Percentiles rank a stretch among this genome's conserved stretches.
These are phyloP conservation scores for Craterostigma plantagineum DNA, from an alignment of 257 asterid genomes.

Conservation along the genomic window DNA sequence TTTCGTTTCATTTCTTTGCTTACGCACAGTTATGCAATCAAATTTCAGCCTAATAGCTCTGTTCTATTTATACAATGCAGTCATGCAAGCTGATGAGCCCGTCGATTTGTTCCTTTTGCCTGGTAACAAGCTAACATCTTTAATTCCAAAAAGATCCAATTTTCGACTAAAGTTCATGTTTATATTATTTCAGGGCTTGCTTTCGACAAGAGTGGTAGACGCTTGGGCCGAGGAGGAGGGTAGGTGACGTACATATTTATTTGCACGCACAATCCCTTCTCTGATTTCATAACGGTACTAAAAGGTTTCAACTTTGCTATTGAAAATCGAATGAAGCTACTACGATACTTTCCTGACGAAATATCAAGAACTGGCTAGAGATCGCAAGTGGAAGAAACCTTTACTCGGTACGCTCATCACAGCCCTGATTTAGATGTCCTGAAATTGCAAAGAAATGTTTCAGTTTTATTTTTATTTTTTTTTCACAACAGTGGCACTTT, in stretches of 20 bases:
- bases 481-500: constrained; percentile 44
- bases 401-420: constrained; percentile 22
- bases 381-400: constrained; percentile 73
- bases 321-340: constrained; percentile 28
- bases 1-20: neutral
- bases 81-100: constrained; percentile 67
- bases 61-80: constrained; percentile 26
- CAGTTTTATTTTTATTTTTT: constrained; percentile 1
- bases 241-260: constrained; percentile 17
- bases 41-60: constrained; percentile 1
- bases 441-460: no score
- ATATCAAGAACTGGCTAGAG: constrained; percentile 50
- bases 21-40: neutral
- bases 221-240: constrained; percentile 99
- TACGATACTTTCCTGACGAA: constrained; percentile 62
- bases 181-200: constrained; percentile 55
- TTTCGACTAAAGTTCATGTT: neutral
- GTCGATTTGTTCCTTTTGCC: constrained; percentile 84
- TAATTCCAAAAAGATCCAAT: neutral
- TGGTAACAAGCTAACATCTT: constrained; percentile 26
- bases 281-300: neutral
- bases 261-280: neutral
- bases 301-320: neutral
- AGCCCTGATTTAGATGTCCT: no score
- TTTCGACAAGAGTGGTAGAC: constrained; percentile 82